A percentile compares a stretch with the other conserved stretches of the same genome.
These are phyloP conservation scores for Radiomyces spectabilis DNA, from an alignment of 192 early-diverging fungal genomes.

Conservation along the genomic window DNA sequence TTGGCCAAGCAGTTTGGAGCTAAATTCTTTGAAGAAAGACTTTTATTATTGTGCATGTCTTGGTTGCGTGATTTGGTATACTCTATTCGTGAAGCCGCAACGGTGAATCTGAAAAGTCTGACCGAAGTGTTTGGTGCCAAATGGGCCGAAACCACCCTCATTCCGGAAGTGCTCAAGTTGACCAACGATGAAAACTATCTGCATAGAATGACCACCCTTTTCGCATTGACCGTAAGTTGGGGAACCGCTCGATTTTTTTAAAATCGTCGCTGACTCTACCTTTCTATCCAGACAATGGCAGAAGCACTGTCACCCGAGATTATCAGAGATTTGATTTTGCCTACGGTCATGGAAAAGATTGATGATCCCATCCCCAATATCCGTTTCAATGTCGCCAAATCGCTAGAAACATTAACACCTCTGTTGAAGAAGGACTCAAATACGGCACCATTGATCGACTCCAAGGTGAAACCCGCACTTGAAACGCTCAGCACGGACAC, in stretches of 20 bases:
- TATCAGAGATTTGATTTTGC: slow-evolving; percentile 82
- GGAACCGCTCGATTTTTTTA: no score
- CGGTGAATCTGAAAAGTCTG: slow-evolving; percentile 86
- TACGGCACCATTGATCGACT: slow-evolving; percentile 49
- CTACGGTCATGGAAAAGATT: slow-evolving; percentile 75
- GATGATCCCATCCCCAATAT: slow-evolving; percentile 98
- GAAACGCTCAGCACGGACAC: slow-evolving; percentile 78
- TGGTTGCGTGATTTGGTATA: slow-evolving; percentile 97
- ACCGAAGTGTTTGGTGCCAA: slow-evolving; percentile 98
- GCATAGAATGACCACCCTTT: slow-evolving; percentile 97
- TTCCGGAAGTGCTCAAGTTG: slow-evolving; percentile 91
- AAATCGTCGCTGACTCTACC: not conserved
- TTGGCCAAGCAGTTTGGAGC: slow-evolving; percentile 94
- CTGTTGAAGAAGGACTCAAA: slow-evolving; percentile 62
- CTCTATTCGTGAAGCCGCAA: slow-evolving; percentile 97
- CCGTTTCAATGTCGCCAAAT: slow-evolving; percentile 98
- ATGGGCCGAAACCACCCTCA: slow-evolving; percentile 91
- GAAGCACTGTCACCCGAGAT: slow-evolving; percentile 81
- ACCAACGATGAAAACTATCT: slow-evolving; percentile 86
- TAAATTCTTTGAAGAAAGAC: slow-evolving; percentile 96
- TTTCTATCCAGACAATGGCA: slow-evolving; percentile 65
- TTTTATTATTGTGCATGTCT: slow-evolving; percentile 91
- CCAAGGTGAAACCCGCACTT: slow-evolving; percentile 76
- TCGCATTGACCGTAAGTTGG: slow-evolving; percentile 80
- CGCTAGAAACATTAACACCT: slow-evolving; percentile 77